These are phyloP conservation scores for Astrothelium macrocarpum DNA, from an alignment of 495 filamentous ascomycete species.

Conservation along the genomic window DNA sequence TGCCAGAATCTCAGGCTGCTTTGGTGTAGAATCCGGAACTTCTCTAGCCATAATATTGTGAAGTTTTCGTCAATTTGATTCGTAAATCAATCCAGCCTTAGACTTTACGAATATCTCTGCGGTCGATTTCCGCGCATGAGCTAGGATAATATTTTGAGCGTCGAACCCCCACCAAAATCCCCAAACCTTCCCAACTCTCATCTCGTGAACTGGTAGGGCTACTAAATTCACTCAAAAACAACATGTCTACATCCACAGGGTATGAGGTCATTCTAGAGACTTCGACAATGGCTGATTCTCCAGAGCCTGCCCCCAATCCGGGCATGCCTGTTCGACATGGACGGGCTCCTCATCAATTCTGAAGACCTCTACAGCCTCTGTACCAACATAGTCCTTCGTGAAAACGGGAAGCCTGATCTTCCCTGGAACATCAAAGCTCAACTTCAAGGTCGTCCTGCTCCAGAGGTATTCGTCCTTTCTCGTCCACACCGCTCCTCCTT, in stretches of 20 bases:
- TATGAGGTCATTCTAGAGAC: neutral
- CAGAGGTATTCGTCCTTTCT: slow-evolving; percentile 55
- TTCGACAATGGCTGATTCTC: slow-evolving; percentile 7
- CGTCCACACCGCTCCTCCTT: no score
- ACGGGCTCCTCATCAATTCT: slow-evolving; percentile 86
- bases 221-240: neutral
- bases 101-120: no score
- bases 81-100: no score
- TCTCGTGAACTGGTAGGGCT: no score
- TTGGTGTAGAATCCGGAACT: no score
- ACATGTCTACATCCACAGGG: neutral
- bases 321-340: slow-evolving; percentile 98
- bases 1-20: neutral
- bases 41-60: no score
- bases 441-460: slow-evolving; percentile 80
- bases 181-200: no score
- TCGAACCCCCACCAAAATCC: neutral
- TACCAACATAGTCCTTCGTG: slow-evolving; percentile 68
- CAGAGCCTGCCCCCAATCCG: slow-evolving; percentile 54
- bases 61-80: no score
- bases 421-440: slow-evolving; percentile 94
- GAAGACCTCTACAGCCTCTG: slow-evolving; percentile 85
- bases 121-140: no score
- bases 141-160: no score
- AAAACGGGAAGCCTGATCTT: slow-evolving; percentile 59